Evolutionary conservation across 164 flowering plant species (phyloP).

Genomic region (Umbilicus rupestris): DNA sequence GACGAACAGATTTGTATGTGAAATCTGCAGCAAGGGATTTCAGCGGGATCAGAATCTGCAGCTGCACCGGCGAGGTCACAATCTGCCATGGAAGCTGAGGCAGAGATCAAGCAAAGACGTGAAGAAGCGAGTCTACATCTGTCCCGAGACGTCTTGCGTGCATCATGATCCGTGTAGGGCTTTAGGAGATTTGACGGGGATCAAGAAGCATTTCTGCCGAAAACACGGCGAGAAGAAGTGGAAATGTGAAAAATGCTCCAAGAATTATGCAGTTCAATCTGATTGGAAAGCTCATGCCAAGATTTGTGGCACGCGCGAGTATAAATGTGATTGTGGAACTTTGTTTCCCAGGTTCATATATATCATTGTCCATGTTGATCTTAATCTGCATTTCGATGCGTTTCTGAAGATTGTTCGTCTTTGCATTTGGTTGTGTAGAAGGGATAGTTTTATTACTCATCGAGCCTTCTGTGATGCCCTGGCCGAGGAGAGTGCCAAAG

Average conservation of each 20-base stretch:
- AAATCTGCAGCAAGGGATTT: constrained; percentile 74
- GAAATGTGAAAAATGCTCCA: constrained; percentile 16
- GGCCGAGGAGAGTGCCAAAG: constrained; percentile 11
- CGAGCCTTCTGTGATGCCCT: constrained; percentile 17
- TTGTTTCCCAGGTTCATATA: constrained; percentile 10
- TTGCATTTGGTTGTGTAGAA: constrained; percentile 6
- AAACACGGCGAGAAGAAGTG: constrained; percentile 19
- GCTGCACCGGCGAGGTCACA: constrained; percentile 67
- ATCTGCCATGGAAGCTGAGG: constrained; percentile 68
- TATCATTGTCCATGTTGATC: too few species aligned
- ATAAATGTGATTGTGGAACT: constrained; percentile 17
- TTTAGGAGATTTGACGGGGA: constrained; percentile 13
- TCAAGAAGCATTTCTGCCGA: constrained; percentile 15
- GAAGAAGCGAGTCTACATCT: constrained; percentile 8
- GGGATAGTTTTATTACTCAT: constrained; percentile 17
- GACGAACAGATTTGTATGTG: constrained; percentile 64
- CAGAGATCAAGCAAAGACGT: constrained; percentile 45
- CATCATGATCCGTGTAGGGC: constrained; percentile 15
- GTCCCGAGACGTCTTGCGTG: constrained; percentile 14
- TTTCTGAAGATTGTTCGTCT: not conserved
- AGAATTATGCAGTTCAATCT: constrained; percentile 18
- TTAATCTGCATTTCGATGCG: not conserved
- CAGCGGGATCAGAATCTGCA: constrained; percentile 73
- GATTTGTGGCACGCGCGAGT: constrained; percentile 16
- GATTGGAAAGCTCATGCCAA: constrained; percentile 16